These are phyloP conservation scores for Stevia rebaudiana DNA, from an alignment of 140 eudicot genomes.

Conservation along the genomic window DNA sequence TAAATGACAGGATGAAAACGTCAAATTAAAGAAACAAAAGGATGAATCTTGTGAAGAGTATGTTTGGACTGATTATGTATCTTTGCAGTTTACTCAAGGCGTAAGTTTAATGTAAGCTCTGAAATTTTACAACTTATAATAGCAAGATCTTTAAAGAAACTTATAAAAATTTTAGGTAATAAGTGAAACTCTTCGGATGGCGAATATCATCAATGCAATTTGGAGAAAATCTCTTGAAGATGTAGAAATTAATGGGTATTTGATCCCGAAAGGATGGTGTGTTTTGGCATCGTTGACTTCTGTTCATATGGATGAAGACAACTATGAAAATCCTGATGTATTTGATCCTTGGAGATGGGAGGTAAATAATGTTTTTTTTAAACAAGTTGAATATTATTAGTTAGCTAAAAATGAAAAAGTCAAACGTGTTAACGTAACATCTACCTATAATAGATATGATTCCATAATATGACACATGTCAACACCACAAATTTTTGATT, in stretches of 20 bases:
- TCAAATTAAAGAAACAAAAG: slow-evolving; percentile 58
- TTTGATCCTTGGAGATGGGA: slow-evolving; percentile 98
- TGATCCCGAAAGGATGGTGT: slow-evolving; percentile 94
- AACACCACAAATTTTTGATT: no score
- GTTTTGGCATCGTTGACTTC: slow-evolving; percentile 87
- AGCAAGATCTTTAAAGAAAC: neutral
- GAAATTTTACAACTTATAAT: neutral
- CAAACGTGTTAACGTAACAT: neutral
- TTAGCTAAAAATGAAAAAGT: neutral
- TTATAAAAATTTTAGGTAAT: slow-evolving; percentile 45
- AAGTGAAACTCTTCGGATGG: slow-evolving; percentile 91
- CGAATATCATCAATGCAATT: slow-evolving; percentile 83
- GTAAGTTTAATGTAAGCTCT: slow-evolving; percentile 32
- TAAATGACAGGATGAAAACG: slow-evolving; percentile 65
- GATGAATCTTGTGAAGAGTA: slow-evolving; percentile 42
- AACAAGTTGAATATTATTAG: neutral
- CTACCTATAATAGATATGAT: no score
- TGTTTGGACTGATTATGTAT: slow-evolving; percentile 74
- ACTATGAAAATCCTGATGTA: slow-evolving; percentile 66
- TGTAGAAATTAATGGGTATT: slow-evolving; percentile 75
- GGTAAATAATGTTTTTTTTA: slow-evolving; percentile 32
- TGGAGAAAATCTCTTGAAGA: slow-evolving; percentile 92
- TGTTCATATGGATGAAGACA: slow-evolving; percentile 87
- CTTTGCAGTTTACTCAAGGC: slow-evolving; percentile 76
- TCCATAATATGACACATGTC: no score